Evolutionary conservation across 1,284 basidiomycete genomes (phyloP).

Genomic region (Puccinia coronata): DNA sequence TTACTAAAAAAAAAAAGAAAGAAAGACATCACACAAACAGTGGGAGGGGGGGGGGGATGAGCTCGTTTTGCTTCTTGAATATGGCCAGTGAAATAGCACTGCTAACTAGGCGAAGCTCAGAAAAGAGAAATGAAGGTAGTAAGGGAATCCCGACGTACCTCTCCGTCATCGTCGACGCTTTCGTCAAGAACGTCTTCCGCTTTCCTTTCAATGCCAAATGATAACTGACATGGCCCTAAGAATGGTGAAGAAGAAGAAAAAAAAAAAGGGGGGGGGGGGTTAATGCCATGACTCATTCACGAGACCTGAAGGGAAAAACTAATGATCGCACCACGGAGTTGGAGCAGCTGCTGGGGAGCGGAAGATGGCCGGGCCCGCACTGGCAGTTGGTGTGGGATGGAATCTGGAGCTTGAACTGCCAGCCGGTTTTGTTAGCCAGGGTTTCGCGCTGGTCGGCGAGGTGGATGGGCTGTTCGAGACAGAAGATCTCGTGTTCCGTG

Average conservation of each 20-base stretch:
- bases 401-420: conserved; percentile 18
- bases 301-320: too few species aligned
- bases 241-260: background rate
- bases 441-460: background rate
- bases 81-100: too few species aligned
- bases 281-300: too few species aligned
- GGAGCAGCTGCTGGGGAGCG: conserved; percentile 32
- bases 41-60: background rate
- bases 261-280: background rate
- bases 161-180: background rate
- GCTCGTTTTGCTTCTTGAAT: too few species aligned
- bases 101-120: too few species aligned
- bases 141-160: too few species aligned
- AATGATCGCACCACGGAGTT: conserved; percentile 18
- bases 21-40: background rate
- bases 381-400: conserved; percentile 11
- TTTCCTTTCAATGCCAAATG: conserved; percentile 21
- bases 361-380: conserved; percentile 29
- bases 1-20: background rate
- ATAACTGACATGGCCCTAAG: conserved; percentile 34
- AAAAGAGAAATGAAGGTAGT: background rate
- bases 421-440: conserved; percentile 7
- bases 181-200: background rate
- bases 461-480: background rate
- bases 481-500: conserved; percentile 23